These are phyloP conservation scores for Pestalotiopsis sp. DNA, from an alignment of 2,329 filamentous ascomycete genomes.

Conservation along the genomic window DNA sequence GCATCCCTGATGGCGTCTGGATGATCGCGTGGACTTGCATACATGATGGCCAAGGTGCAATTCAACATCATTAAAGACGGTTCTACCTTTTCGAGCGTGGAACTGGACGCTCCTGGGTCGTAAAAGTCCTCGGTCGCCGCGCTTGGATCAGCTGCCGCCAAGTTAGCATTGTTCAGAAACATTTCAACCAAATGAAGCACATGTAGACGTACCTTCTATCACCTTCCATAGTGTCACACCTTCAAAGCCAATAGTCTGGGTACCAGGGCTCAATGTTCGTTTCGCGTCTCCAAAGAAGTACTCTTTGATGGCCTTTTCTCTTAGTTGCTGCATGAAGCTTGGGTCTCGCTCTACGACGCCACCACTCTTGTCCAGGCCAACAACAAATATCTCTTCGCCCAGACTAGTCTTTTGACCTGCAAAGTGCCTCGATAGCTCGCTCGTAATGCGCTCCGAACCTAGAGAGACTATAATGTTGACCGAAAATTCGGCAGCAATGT, in stretches of 20 bases:
- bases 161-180: neutral
- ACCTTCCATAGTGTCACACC: slow-evolving; percentile 74
- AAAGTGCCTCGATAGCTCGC: slow-evolving; percentile 74
- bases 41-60: slow-evolving; percentile 82
- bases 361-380: slow-evolving; percentile 81
- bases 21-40: slow-evolving; percentile 69
- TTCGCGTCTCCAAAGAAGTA: slow-evolving; percentile 91
- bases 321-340: slow-evolving; percentile 69
- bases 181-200: neutral
- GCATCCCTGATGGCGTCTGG: slow-evolving; percentile 76
- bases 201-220: slow-evolving; percentile 53
- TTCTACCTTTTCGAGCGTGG: slow-evolving; percentile 60
- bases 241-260: slow-evolving; percentile 79
- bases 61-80: slow-evolving; percentile 73
- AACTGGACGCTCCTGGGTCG: slow-evolving; percentile 16
- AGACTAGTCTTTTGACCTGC: slow-evolving; percentile 53
- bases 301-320: slow-evolving; percentile 79
- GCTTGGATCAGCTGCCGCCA: slow-evolving; percentile 2
- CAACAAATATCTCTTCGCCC: slow-evolving; percentile 71
- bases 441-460: slow-evolving; percentile 75
- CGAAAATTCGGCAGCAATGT: slow-evolving; percentile 66
- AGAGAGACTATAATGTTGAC: slow-evolving; percentile 81
- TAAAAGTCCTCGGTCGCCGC: slow-evolving; percentile 28
- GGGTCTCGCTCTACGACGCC: slow-evolving; percentile 80
- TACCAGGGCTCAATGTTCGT: slow-evolving; percentile 81